Evolutionary conservation across 108 stramenopile genomes (phyloP).

Genomic region (Skeletonema potamos): DNA sequence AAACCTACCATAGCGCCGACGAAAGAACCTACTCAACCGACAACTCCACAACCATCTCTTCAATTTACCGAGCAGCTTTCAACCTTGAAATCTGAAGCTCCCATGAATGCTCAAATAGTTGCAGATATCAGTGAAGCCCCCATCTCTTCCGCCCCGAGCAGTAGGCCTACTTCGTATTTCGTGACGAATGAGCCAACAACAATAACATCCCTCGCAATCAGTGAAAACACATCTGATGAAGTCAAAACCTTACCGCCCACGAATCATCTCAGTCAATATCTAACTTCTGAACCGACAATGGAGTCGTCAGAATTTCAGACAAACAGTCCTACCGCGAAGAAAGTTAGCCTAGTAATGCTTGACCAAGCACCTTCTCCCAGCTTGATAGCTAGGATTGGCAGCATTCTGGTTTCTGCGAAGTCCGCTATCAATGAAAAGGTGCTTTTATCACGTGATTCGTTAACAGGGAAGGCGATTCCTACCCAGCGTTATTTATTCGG

Average conservation of each 20-base stretch:
- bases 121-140: neutral
- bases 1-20: neutral
- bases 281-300: conserved; percentile 11
- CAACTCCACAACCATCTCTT: conserved; percentile 1
- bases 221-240: neutral
- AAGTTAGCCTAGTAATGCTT: neutral
- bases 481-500: conserved; percentile 34
- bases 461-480: conserved; percentile 11
- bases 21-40: neutral
- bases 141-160: neutral
- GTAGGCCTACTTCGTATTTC: neutral
- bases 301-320: neutral
- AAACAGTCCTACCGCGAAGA: neutral
- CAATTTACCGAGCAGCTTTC: neutral
- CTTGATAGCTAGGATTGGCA: conserved; percentile 19
- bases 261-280: neutral
- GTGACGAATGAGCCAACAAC: neutral
- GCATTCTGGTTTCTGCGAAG: conserved; percentile 15
- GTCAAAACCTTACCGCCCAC: neutral
- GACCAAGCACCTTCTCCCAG: conserved; percentile 19
- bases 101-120: neutral
- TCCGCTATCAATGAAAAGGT: conserved; percentile 17
- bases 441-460: conserved; percentile 14
- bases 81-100: neutral
- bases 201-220: neutral